Percentiles rank a stretch among this genome's conserved stretches.
phyloP scores from a whole-genome alignment of 2,329 filamentous ascomycete species.

The Blastomyces parvus region DNA sequence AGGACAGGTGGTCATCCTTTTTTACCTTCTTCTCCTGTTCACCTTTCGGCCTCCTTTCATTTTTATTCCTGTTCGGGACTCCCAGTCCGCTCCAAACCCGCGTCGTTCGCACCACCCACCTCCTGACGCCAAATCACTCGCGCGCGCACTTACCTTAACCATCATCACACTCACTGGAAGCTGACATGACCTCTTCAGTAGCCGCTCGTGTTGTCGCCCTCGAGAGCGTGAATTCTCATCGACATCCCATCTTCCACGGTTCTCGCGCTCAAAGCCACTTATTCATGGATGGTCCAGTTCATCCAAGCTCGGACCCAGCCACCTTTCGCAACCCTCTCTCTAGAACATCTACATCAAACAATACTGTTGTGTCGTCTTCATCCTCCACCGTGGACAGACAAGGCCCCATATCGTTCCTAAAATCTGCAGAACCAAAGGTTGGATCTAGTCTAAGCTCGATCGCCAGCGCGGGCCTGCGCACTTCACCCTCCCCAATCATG shows the following conservation, averaged over 20 bases:
- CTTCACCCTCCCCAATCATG: slow-evolving; percentile 20
- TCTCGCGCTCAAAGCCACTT: slow-evolving; percentile 23
- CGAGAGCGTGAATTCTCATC: slow-evolving; percentile 8
- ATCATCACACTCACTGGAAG: slow-evolving; percentile 1
- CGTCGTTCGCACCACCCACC: neutral
- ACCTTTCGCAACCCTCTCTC: slow-evolving; percentile 30
- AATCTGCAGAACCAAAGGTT: slow-evolving; percentile 26
- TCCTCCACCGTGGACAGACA: slow-evolving; percentile 22
- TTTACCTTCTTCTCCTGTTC: too few species aligned
- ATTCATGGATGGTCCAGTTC: slow-evolving; percentile 38
- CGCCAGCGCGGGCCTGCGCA: slow-evolving; percentile 35
- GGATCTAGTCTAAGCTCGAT: slow-evolving; percentile 34
- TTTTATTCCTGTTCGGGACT: neutral
- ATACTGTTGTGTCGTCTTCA: slow-evolving; percentile 18
- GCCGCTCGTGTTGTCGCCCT: slow-evolving; percentile 16
- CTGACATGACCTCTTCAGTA: slow-evolving; percentile 32
- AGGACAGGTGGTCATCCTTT: neutral
- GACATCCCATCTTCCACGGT: slow-evolving; percentile 25
- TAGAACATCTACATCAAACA: slow-evolving; percentile 16
- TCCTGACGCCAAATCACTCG: neutral
- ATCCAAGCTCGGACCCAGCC: slow-evolving; percentile 34
- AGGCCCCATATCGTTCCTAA: slow-evolving; percentile 25
- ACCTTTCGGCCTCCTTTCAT: too few species aligned
- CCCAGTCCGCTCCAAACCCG: neutral
- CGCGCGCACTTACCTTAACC: slow-evolving; percentile 9